Evolutionary conservation across 2,329 filamentous ascomycete genomes (phyloP), one percentile per base, ranked within the genome.

Genomic region (Pseudocercospora pini-densiflorae): DNA sequence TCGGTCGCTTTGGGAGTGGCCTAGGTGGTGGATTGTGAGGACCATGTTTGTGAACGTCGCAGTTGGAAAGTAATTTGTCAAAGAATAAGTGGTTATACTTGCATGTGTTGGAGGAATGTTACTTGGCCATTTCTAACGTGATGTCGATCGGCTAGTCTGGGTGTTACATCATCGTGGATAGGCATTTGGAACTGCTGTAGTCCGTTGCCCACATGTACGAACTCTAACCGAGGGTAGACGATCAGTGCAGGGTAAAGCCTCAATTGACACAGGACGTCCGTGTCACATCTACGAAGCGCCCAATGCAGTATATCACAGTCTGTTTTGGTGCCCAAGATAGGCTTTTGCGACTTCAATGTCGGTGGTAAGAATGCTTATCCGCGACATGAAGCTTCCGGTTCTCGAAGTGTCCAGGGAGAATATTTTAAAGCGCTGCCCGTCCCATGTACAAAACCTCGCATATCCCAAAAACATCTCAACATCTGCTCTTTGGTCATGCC

Each of bases 1-100:
- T 47, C 89, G 87, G 75, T 90, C 88, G 40, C 87, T 89, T 74
- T 90, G 87, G 10, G 86, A 88, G 74, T 81, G 69, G 5, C 72
- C 57, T 14, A 77, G 71, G 64, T 79, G 68, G 62, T 76, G 72
- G 75, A 87, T 75, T 5, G 72, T 74, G 12, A 81, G 77, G 4
- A 73, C 68, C 40, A 86, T 66, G 0, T 75, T 74, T 19, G 40
- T 2, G 16, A 14, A 21, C 36, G 16, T 51, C 6, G 47, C 23
- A 1, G 6, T 3, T 19, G 16, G 6, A 7, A 19, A 2, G n/a
- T 2, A 19, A 5, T 7, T 1, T 19, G 4, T 43, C 3, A 10
- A 9, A 43, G 16, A 19, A 43, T 43, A 7, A 14, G 19, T 43
- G 6, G 5, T 40, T 1, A n/a, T 40, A 40, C 36, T 40, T 40